Base-by-base conservation (phyloP, 176 grass and related monocot genomes). In the Poa annua region DNA sequence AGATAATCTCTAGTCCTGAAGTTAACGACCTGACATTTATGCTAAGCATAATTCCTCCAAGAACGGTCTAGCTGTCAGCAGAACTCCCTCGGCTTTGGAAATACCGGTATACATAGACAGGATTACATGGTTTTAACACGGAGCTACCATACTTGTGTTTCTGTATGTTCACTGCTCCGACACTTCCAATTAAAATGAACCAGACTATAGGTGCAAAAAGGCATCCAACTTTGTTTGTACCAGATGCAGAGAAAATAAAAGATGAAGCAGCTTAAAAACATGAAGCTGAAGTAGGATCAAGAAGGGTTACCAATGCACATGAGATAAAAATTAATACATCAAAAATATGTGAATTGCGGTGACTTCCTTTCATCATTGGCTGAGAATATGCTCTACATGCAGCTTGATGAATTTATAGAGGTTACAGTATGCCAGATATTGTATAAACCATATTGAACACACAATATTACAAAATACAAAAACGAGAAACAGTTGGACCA, bases 211-310 rank as follows among this genome's bases (percentile, higher is more conserved):
- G 93, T 56, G 96, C 93, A 75, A 98, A 98, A 80, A 98, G 87
- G 93, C 93, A 95, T 75, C 96, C 96, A 54, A 98, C 96, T 96
- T 93, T 98, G 79, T 96, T 93, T 21, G 91, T 96, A 32, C 63
- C 74, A 88, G 25, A 88, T 77, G 1, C 12, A 79, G 15, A 86
- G 50, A 73, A 91, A 72, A 79, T 20, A n/a, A 83, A 76, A 73
- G 11, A 59, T 82, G 22, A 91, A 79, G 74, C 34, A 2, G 62
- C 10, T 64, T 82, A 63, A 25, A 25, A 36, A 17, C 39, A 54
- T 77, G 72, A 42, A 13, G 25, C 51, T 81, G 36, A 65, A 63
- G 48, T 72, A 57, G 45, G 39, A 80, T 26, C 7, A 33, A 60
- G 50, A 85, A 71, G 1, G 52, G 79, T 25, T 21, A 66, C 2